phyloP scores from a whole-genome alignment of 2,329 filamentous ascomycete species.

The Aureobasidium mangrovei region DNA sequence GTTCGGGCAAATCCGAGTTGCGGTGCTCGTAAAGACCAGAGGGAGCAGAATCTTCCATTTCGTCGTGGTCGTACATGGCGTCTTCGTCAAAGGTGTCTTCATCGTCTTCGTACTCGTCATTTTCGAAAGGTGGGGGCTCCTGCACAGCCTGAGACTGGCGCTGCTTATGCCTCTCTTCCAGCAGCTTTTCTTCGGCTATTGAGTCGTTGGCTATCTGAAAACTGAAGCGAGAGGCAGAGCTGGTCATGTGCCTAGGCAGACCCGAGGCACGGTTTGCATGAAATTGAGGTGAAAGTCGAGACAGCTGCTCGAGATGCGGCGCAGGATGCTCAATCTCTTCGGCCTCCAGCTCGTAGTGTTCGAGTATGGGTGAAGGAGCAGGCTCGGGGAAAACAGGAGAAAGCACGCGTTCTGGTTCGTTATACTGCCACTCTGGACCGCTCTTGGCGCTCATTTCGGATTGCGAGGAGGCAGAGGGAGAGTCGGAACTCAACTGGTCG shows the following conservation, averaged over 20 bases:
- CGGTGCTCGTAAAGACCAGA: background rate
- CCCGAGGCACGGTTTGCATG: background rate
- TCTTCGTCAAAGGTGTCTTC: constrained; percentile 31
- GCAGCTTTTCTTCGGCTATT: constrained; percentile 52
- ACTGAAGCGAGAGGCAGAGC: constrained; percentile 70
- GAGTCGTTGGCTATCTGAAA: constrained; percentile 71
- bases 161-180: constrained; percentile 64
- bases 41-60: constrained; percentile 30
- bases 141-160: constrained; percentile 38
- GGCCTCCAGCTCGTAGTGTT: background rate
- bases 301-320: background rate
- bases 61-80: constrained; percentile 38
- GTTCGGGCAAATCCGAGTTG: background rate
- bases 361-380: background rate
- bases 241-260: constrained; percentile 40
- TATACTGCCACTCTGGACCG: constrained; percentile 1
- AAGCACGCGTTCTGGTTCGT: constrained; percentile 1
- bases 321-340: background rate
- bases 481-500: constrained; percentile 16
- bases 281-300: background rate
- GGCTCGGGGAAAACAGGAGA: constrained; percentile 13
- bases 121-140: background rate
- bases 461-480: constrained; percentile 17
- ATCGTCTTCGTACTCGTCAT: constrained; percentile 18
- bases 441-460: constrained; percentile 16